These are phyloP conservation scores for Penicillium janthinellum DNA, from an alignment of 2,329 filamentous ascomycete genomes.

Conservation along the genomic window DNA sequence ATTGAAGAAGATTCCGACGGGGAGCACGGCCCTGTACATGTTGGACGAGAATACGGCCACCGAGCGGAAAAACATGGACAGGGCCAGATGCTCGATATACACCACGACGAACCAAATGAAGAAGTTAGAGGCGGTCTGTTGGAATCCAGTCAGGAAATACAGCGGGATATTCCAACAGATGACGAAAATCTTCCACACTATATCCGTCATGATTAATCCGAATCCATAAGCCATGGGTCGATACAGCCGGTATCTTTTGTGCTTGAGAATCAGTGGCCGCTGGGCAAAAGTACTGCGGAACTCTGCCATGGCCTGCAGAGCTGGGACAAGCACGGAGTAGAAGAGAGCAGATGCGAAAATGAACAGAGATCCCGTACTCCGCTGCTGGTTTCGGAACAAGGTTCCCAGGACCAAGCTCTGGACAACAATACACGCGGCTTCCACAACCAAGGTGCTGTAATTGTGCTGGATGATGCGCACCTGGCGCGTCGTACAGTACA, in stretches of 20 bases:
- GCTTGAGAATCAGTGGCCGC: not conserved
- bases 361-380: not conserved
- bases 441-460: not conserved
- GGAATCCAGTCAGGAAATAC: not conserved
- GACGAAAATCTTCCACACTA: not conserved
- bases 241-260: not conserved
- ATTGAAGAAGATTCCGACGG: constrained; percentile 60
- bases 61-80: not conserved
- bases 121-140: not conserved
- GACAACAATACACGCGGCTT: not conserved
- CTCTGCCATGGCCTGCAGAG: not conserved
- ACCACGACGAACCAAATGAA: not conserved
- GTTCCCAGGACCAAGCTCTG: not conserved
- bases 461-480: not conserved
- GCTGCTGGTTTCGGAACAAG: not conserved
- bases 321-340: not conserved
- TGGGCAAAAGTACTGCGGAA: not conserved
- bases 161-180: not conserved
- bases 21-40: not conserved
- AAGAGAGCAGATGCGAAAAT: not conserved
- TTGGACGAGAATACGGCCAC: not conserved
- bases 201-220: not conserved
- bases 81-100: not conserved
- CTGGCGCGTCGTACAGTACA: not conserved
- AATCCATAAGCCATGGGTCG: not conserved